Evolutionary conservation across 208 protist genomes (phyloP).

Genomic region (Herpetomonas tarakana): DNA sequence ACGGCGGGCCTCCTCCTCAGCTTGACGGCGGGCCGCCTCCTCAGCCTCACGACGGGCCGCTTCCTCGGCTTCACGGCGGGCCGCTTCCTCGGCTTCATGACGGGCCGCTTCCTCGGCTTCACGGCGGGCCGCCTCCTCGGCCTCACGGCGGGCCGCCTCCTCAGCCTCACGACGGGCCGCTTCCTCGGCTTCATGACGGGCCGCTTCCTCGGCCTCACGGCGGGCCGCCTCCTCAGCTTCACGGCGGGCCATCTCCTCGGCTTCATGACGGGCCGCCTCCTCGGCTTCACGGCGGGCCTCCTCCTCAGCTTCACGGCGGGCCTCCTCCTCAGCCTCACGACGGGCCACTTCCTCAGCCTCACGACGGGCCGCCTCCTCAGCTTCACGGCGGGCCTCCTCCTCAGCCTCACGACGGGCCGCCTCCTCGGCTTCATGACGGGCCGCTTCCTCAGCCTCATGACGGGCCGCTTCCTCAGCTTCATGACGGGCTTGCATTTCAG

Average conservation of each 20-base stretch:
- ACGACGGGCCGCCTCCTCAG: constrained; percentile 14
- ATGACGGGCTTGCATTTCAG: background rate
- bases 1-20: constrained; percentile 15
- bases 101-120: constrained; percentile 19
- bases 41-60: constrained; percentile 15
- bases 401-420: constrained; percentile 10
- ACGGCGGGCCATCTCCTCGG: constrained; percentile 13
- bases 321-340: constrained; percentile 14
- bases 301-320: constrained; percentile 14
- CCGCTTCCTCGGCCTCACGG: background rate
- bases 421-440: constrained; percentile 6
- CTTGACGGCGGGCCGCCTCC: constrained; percentile 11
- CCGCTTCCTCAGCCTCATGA: constrained; percentile 5
- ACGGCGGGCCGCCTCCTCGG: constrained; percentile 7
- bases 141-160: constrained; percentile 5
- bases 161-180: background rate
- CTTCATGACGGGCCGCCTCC: constrained; percentile 16
- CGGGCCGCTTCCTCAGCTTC: constrained; percentile 4
- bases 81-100: constrained; percentile 18
- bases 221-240: constrained; percentile 14
- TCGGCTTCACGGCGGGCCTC: constrained; percentile 16
- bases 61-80: constrained; percentile 16
- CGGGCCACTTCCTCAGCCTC: constrained; percentile 18
- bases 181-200: background rate
- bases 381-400: constrained; percentile 15